Conservation (phyloP, 805 yeast genomes). For the Wickerhamomyces hampshirensis region DNA sequence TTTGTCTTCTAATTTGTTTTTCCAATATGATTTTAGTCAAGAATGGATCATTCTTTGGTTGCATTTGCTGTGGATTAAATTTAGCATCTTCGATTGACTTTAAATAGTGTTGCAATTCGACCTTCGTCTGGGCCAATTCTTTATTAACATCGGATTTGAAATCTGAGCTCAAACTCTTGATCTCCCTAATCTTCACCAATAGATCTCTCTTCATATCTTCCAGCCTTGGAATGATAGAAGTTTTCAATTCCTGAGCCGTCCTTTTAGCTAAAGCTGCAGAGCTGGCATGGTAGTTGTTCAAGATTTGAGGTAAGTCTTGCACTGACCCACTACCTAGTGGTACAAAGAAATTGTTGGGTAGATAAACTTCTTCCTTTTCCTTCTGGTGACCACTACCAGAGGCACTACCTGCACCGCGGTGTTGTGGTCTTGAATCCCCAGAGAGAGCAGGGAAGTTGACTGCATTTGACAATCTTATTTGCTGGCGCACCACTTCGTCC, state of each 20-base stretch:
- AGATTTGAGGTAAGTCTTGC: constrained; percentile 72
- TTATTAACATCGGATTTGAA: constrained; percentile 71
- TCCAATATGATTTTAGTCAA: constrained; percentile 68
- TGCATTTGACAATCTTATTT: constrained; percentile 74
- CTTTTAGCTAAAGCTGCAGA: constrained; percentile 54
- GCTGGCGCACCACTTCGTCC: constrained; percentile 84
- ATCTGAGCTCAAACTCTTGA: constrained; percentile 75
- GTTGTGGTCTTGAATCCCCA: constrained; percentile 2
- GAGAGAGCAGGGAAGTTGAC: constrained; percentile 40
- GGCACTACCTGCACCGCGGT: constrained; percentile 11
- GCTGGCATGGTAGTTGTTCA: constrained; percentile 61
- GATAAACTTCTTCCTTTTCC: constrained; percentile 11
- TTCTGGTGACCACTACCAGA: constrained; percentile 26
- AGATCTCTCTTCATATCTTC: constrained; percentile 72
- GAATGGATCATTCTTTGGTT: constrained; percentile 74
- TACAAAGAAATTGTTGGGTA: constrained; percentile 50
- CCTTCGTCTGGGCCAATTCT: constrained; percentile 64
- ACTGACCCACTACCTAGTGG: constrained; percentile 78
- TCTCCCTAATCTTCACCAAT: constrained; percentile 80
- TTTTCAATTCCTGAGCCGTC: constrained; percentile 55
- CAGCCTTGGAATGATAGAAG: constrained; percentile 58
- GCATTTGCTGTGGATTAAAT: constrained; percentile 36
- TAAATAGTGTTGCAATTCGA: constrained; percentile 46
- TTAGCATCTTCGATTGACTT: constrained; percentile 64
- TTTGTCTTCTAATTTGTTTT: constrained; percentile 68